phyloP scores from a whole-genome alignment of 2,329 filamentous ascomycete genomes.

The Elsinoe necatrix region DNA sequence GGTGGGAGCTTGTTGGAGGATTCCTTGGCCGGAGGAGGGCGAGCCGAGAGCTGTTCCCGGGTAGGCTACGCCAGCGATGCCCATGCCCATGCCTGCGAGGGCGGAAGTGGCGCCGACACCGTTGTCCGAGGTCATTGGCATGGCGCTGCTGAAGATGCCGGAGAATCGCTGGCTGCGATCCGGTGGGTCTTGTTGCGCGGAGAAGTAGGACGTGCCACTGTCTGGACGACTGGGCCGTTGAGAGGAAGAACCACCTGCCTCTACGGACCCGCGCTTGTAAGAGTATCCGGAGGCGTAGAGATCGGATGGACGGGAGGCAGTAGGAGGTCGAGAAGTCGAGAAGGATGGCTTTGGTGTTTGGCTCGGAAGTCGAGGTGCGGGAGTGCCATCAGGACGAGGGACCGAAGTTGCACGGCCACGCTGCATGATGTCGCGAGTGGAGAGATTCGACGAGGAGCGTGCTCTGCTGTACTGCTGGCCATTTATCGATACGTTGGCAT shows the following conservation, averaged over 20 bases:
- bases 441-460: slow-evolving; percentile 9
- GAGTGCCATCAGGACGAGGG: slow-evolving; percentile 15
- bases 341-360: slow-evolving; percentile 39
- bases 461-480: not conserved
- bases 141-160: slow-evolving; percentile 28
- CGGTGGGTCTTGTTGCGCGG: slow-evolving; percentile 21
- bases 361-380: slow-evolving; percentile 19
- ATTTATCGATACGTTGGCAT: slow-evolving; percentile 11
- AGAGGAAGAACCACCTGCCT: slow-evolving; percentile 1
- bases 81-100: slow-evolving; percentile 21
- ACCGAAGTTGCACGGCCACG: slow-evolving; percentile 24
- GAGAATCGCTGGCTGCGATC: slow-evolving; percentile 20
- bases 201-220: slow-evolving; percentile 28
- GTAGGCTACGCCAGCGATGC: slow-evolving; percentile 8
- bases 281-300: slow-evolving; percentile 12
- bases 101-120: slow-evolving; percentile 25
- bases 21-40: not conserved
- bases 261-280: slow-evolving; percentile 22
- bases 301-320: slow-evolving; percentile 25
- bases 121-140: slow-evolving; percentile 21
- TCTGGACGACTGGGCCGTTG: slow-evolving; percentile 23
- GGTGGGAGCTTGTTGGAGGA: slow-evolving; percentile 28
- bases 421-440: slow-evolving; percentile 18
- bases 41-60: not conserved
- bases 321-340: slow-evolving; percentile 28